Evolutionary conservation across 192 early-diverging fungal genomes (phyloP), one percentile per base, ranked within the genome.

Genomic region (Neocallimastix lanati): DNA sequence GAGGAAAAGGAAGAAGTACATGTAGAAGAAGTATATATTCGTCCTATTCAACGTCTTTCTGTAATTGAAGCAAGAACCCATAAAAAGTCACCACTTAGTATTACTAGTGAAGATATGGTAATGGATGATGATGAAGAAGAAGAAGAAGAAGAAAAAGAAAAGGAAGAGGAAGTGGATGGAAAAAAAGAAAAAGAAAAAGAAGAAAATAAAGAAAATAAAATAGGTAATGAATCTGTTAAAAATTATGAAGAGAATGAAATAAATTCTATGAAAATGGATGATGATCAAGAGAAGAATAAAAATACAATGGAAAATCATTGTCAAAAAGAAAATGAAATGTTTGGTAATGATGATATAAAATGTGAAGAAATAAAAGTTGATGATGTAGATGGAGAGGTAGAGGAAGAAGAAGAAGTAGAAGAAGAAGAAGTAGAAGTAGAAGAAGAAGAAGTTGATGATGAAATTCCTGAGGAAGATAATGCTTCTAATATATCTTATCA

Each of bases 121-220:
- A 29, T 12, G 79, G 25, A 40, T 36, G 76, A 76, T n/a, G 35
- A 81, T 16, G 29, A 82, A 6, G 28, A 36, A 77, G 29, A 77
- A n/a, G 78, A 76, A 21, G 85, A 86, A n/a, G 77, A 78, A 28
- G 28, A 76, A 15, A 13, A 11, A 28, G 30, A 16, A 79, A 14
- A 33, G 9, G 28, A 28, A 28, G 13, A 87, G 1, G 58, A 28
- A 7, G 78, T 29, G 37, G 84, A 85, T 67, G 80, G 82, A 1
- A 83, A 80, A 28, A 37, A 82, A 27, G 29, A 28, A 38, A 82
- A 83, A 15, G 28, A 77, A n/a, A n/a, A n/a, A n/a, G n/a, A n/a
- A n/a, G n/a, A n/a, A n/a, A n/a, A n/a, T n/a, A n/a, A n/a, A n/a
- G n/a, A n/a, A n/a, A n/a, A n/a, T n/a, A n/a, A n/a, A n/a, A n/a